A percentile compares a stretch with the other conserved stretches of the same genome.
phyloP scores from a whole-genome alignment of 1,284 basidiomycete genomes.

The Golubevia pallescens region DNA sequence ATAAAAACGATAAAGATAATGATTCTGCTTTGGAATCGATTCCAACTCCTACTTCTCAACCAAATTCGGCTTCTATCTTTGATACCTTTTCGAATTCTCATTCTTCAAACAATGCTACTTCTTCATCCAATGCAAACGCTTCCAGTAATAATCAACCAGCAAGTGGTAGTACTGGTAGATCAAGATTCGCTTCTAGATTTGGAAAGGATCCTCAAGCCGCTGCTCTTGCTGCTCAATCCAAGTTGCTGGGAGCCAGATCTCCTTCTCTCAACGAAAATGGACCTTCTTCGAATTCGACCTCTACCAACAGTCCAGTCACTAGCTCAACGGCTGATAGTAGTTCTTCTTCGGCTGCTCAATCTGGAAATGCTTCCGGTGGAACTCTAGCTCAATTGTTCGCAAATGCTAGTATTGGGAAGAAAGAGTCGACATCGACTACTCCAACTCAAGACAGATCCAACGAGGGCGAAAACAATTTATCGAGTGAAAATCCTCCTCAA shows the following conservation, averaged over 20 bases:
- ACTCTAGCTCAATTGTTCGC: neutral
- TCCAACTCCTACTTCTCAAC: neutral
- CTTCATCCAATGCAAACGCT: neutral
- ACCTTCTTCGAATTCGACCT: neutral
- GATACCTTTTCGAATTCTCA: constrained; percentile 42
- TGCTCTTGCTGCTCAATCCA: constrained; percentile 44
- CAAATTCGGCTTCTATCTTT: constrained; percentile 6
- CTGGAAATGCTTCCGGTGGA: neutral
- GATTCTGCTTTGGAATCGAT: neutral
- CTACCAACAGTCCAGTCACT: neutral
- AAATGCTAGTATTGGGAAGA: neutral
- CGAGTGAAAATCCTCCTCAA: constrained; percentile 20
- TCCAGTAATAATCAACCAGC: neutral
- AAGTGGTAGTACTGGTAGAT: constrained; percentile 20
- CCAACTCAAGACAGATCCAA: neutral
- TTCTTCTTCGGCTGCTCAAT: neutral
- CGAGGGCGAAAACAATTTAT: neutral
- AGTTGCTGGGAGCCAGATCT: constrained; percentile 28
- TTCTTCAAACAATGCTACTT: neutral
- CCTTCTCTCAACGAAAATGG: neutral
- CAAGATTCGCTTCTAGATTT: constrained; percentile 18
- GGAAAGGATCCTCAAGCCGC: constrained; percentile 37
- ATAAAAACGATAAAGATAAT: neutral
- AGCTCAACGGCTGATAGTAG: too few relatives aligned
- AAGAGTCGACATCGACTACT: neutral